Evolutionary conservation across 2,329 filamentous ascomycete genomes (phyloP), one percentile per base, ranked within the genome.

Genomic region (Nigrospora sphaerica): DNA sequence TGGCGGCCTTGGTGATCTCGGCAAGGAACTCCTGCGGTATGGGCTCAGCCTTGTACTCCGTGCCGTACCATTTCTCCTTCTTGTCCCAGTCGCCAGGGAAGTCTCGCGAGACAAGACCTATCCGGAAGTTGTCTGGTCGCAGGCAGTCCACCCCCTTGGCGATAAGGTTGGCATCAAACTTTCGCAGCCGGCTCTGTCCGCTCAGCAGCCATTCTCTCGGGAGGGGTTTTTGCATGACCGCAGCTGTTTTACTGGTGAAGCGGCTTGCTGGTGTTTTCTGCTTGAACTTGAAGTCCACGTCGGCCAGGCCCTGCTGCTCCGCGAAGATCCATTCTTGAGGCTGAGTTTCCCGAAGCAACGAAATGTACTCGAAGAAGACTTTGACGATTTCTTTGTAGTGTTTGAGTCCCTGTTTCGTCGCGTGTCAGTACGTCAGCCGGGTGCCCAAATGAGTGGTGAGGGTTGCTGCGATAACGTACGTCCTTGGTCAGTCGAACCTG

Each of bases 11-110:
- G 45, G 78, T 74, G 50, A 96, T 75, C 43, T 88, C 83, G 12
- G 74, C 69, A 62, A 95, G 72, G 56, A 96, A 84, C 16, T 90
- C 82, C 13, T 75, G 62, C 0, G 91, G 83, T 33, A 98, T 87
- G 60, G 82, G 85, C 61, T 95, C 86, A 32, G 84, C 77, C 52
- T 82, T 87, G 68, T 96, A 95, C 60, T 97, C 91, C 0, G 93
- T 98, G 10, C 92, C 92, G 57, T 98, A 98, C 93, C 93, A 98
- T 62, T 91, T 89, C 70, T 98, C 93, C 61, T 86, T 95, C 62
- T 84, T 71, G 53, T 95, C 78, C 88, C 89, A 96, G 44, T 81
- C 77, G 0, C 89, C 91, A 0, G 91, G 91, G 54, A 84, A 86
- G 10, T 87, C 85, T 59, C 90, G 87, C 19, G 89, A 92, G 28